These are phyloP conservation scores for Capsicum rhomboideum DNA, from an alignment of 257 asterid species.

Conservation along the genomic window DNA sequence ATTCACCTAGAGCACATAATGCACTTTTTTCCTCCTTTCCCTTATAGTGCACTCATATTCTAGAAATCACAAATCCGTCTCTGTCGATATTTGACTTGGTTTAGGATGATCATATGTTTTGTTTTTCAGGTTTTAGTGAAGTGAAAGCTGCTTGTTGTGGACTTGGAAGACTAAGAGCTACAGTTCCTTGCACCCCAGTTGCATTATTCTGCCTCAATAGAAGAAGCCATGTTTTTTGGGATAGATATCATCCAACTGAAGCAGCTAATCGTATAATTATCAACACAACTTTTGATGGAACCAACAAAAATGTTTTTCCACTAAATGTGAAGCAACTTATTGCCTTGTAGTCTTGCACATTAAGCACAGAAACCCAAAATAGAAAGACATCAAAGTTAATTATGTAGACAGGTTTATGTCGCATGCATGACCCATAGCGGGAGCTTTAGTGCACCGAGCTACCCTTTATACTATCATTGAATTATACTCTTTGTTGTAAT, in stretches of 20 bases:
- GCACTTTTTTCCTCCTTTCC: no score
- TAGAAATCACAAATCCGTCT: no score
- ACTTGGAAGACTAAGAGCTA: constrained; percentile 55
- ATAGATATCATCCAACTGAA: constrained; percentile 76
- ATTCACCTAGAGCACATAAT: no score
- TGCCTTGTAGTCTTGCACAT: constrained; percentile 8
- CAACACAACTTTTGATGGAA: constrained; percentile 21
- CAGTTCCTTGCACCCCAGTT: constrained; percentile 60
- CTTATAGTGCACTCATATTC: no score
- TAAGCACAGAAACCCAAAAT: not conserved
- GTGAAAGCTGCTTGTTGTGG: constrained; percentile 78
- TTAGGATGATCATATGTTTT: not conserved
- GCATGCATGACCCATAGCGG: no score
- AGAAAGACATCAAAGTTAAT: not conserved
- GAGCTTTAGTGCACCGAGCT: no score
- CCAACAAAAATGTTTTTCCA: constrained; percentile 31
- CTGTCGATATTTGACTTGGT: not conserved
- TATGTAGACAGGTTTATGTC: not conserved
- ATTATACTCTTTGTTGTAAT: not conserved
- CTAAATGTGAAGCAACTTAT: constrained; percentile 44
- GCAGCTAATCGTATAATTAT: constrained; percentile 36
- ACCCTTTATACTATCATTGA: not conserved
- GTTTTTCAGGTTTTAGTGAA: constrained; percentile 46
- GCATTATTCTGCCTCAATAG: constrained; percentile 45
- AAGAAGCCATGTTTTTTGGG: constrained; percentile 63